Evolutionary conservation across 1,284 basidiomycete species (phyloP).

Genomic region (Sutorius eximius): DNA sequence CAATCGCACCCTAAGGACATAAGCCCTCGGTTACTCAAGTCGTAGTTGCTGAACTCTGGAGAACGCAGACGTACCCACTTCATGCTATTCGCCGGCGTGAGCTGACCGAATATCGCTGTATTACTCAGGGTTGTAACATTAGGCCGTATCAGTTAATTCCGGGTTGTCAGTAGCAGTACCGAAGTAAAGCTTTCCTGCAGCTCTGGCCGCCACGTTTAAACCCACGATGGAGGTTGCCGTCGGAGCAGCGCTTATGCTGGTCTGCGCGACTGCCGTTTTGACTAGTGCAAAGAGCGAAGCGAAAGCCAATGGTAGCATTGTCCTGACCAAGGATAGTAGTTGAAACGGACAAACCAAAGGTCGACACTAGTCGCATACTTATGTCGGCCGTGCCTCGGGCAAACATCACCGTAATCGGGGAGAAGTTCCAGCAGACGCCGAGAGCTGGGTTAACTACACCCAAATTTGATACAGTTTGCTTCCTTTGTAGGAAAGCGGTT

Average conservation of each 20-base stretch:
- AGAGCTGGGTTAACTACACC: not conserved
- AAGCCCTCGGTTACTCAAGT: not conserved
- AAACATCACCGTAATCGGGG: not conserved
- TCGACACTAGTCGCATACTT: not conserved
- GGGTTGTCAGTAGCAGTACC: constrained; percentile 62
- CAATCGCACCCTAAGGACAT: constrained; percentile 16
- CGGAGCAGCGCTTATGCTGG: not conserved
- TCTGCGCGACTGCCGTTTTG: constrained; percentile 1
- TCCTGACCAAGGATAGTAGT: not conserved
- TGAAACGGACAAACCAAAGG: not conserved
- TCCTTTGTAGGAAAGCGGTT: not conserved
- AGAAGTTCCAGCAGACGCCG: not conserved
- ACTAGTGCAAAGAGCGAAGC: constrained; percentile 7
- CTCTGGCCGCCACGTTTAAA: constrained; percentile 43
- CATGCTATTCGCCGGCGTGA: constrained; percentile 26
- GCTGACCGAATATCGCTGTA: constrained; percentile 16
- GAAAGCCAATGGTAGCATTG: constrained; percentile 3
- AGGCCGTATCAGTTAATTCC: constrained; percentile 48
- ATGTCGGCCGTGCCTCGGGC: not conserved
- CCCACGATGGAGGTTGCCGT: constrained; percentile 12
- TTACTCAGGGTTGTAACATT: constrained; percentile 34
- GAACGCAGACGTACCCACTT: constrained; percentile 18
- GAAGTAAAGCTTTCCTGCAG: constrained; percentile 56
- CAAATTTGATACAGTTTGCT: not conserved
- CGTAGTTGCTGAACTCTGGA: not conserved